These are phyloP conservation scores for Colletotrichum magnum DNA, from an alignment of 2,329 filamentous ascomycete species.

Conservation along the genomic window DNA sequence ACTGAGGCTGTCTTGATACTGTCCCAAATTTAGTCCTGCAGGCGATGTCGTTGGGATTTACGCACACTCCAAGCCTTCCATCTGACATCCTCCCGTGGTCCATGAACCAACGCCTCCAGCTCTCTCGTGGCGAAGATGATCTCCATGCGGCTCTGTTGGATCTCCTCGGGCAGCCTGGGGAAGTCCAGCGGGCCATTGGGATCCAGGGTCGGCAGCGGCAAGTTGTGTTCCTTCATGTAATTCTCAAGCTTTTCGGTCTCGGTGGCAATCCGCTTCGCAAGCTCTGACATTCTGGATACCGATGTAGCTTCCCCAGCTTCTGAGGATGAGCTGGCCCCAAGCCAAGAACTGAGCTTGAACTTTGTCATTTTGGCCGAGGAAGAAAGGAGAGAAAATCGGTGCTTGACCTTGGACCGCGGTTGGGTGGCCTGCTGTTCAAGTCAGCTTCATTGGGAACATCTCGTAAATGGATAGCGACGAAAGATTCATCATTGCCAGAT, in stretches of 20 bases:
- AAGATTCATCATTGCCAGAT: neutral
- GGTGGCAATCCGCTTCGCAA: constrained; percentile 62
- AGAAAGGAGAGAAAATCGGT: neutral
- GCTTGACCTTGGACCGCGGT: neutral
- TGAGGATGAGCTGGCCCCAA: constrained; percentile 46
- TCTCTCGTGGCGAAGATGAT: constrained; percentile 65
- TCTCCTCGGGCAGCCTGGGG: constrained; percentile 60
- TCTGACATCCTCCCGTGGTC: constrained; percentile 65
- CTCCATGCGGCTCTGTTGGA: constrained; percentile 61
- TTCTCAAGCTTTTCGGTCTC: constrained; percentile 65
- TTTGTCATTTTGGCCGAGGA: constrained; percentile 47
- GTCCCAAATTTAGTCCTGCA: constrained; percentile 28
- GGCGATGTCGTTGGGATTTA: constrained; percentile 20
- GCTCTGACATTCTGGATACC: constrained; percentile 57
- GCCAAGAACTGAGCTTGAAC: constrained; percentile 53
- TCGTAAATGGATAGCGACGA: neutral
- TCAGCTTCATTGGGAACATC: neutral
- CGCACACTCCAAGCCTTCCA: constrained; percentile 68
- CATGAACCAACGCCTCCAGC: constrained; percentile 62
- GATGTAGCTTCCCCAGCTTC: constrained; percentile 38
- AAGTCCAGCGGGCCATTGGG: constrained; percentile 61
- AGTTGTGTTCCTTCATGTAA: constrained; percentile 59
- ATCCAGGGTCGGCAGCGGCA: constrained; percentile 61
- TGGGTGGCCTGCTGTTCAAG: neutral
- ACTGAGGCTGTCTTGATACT: constrained; percentile 64